A percentile compares a stretch with the other conserved stretches of the same genome.
Evolutionary conservation across 768 basidiomycete genomes (phyloP).

Genomic region (Leccinum disarticulatum): DNA sequence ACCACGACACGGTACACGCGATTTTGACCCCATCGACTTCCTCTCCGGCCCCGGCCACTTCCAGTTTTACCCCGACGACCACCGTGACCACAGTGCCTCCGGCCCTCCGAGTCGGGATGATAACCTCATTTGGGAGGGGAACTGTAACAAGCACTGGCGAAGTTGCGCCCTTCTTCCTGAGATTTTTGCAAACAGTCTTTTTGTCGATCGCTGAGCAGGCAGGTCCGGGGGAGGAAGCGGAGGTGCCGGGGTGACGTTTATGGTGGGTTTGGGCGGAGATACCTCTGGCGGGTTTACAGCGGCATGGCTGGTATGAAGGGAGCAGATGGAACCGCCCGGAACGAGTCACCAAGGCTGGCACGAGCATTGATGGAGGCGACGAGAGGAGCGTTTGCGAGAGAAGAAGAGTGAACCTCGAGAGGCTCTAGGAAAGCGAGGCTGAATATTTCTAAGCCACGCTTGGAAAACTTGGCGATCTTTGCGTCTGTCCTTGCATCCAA

Average conservation of each 20-base stretch:
- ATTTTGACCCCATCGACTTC: slow-evolving; percentile 58
- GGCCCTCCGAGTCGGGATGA: slow-evolving; percentile 9
- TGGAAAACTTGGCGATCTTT: slow-evolving; percentile 75
- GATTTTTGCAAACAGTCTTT: slow-evolving; percentile 64
- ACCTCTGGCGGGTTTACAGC: neutral
- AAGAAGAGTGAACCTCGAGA: slow-evolving; percentile 61
- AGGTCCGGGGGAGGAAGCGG: slow-evolving; percentile 15
- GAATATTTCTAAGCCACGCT: slow-evolving; percentile 73
- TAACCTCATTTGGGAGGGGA: slow-evolving; percentile 26
- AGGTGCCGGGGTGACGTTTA: slow-evolving; percentile 18
- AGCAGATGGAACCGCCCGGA: slow-evolving; percentile 16
- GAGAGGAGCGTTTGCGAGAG: slow-evolving; percentile 10
- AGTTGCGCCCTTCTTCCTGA: slow-evolving; percentile 51
- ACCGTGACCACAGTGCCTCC: slow-evolving; percentile 58
- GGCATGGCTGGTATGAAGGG: slow-evolving; percentile 2
- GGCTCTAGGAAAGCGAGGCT: slow-evolving; percentile 77
- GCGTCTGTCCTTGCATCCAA: slow-evolving; percentile 88
- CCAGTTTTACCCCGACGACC: slow-evolving; percentile 72
- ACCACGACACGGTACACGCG: slow-evolving; percentile 76
- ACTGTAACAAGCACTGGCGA: slow-evolving; percentile 23
- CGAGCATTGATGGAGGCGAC: slow-evolving; percentile 23
- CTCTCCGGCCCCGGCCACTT: slow-evolving; percentile 57
- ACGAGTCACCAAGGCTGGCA: slow-evolving; percentile 29
- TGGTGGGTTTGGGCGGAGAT: slow-evolving; percentile 6
- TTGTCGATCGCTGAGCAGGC: slow-evolving; percentile 44